Conservation (phyloP, 2,329 filamentous ascomycete genomes). For the Xylaria sp. region DNA sequence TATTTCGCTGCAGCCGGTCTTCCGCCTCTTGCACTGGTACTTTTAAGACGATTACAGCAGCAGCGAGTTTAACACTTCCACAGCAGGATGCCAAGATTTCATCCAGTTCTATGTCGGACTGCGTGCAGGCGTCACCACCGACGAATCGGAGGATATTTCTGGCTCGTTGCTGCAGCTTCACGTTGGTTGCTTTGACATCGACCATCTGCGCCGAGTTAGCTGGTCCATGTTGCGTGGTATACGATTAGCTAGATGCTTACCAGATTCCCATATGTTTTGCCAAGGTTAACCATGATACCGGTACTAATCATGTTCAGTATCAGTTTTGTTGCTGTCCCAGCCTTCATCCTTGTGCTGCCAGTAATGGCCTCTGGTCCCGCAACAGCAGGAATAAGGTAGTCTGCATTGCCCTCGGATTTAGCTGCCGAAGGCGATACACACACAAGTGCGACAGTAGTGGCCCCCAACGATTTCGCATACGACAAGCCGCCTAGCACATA, state of each 20-base stretch:
- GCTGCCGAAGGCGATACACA: conserved; percentile 20
- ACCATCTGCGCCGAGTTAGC: conserved; percentile 20
- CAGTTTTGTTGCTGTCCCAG: conserved; percentile 23
- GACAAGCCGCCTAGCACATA: conserved; percentile 22
- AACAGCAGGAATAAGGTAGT: conserved; percentile 18
- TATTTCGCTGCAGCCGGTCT: conserved; percentile 7
- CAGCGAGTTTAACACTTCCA: conserved; percentile 22
- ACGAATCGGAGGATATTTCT: conserved; percentile 18
- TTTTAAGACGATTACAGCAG: conserved; percentile 7
- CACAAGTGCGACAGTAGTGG: conserved; percentile 17
- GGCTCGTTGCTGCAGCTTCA: conserved; percentile 23
- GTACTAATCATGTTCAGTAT: conserved; percentile 24
- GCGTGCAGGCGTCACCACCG: conserved; percentile 6
- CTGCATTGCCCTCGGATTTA: conserved; percentile 14
- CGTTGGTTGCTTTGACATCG: conserved; percentile 23
- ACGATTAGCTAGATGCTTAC: background rate
- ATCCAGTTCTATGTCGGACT: conserved; percentile 15
- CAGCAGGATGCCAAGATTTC: conserved; percentile 3
- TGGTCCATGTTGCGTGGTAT: background rate
- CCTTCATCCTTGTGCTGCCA: conserved; percentile 26
- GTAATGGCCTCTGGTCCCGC: conserved; percentile 21
- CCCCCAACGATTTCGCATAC: conserved; percentile 13
- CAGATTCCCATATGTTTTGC: conserved; percentile 23
- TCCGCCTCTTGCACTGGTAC: conserved; percentile 12
- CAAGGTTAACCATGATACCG: conserved; percentile 22